phyloP scores from a whole-genome alignment of 2,329 filamentous ascomycete genomes.

The Neodidymelliopsis sp. region DNA sequence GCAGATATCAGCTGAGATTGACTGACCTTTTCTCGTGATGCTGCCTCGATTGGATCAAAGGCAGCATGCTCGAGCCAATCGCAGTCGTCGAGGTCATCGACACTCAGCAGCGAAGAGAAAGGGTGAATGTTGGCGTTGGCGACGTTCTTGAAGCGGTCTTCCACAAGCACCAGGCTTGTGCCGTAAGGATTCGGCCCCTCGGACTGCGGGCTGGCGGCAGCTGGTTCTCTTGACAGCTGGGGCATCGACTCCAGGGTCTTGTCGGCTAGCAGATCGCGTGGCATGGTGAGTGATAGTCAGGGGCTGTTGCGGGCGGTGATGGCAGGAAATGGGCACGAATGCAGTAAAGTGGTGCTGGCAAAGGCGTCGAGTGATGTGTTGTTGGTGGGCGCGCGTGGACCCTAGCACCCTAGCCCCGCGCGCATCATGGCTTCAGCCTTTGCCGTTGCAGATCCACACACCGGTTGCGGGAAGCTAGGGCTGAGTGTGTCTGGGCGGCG shows the following conservation, averaged over 20 bases:
- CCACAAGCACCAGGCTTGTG: constrained; percentile 22
- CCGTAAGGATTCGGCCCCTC: constrained; percentile 15
- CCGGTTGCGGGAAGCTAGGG: constrained; percentile 10
- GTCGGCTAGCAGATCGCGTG: constrained; percentile 52
- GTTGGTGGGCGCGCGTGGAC: constrained; percentile 25
- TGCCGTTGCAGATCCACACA: constrained; percentile 13
- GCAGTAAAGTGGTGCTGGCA: constrained; percentile 18
- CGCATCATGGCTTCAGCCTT: constrained; percentile 15
- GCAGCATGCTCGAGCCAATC: constrained; percentile 64
- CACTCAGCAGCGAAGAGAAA: constrained; percentile 75
- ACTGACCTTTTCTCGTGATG: constrained; percentile 66
- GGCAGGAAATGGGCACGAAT: constrained; percentile 11
- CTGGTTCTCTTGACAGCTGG: constrained; percentile 45
- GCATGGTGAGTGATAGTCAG: constrained; percentile 45
- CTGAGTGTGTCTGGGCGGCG: constrained; percentile 5
- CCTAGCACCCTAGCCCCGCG: constrained; percentile 27
- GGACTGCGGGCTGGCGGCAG: constrained; percentile 24
- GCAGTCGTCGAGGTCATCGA: constrained; percentile 70
- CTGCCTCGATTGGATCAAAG: constrained; percentile 66
- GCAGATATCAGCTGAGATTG: not conserved
- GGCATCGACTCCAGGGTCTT: constrained; percentile 48
- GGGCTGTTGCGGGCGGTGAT: constrained; percentile 6
- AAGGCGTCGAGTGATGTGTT: constrained; percentile 17
- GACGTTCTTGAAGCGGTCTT: constrained; percentile 42
- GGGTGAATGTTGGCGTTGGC: constrained; percentile 68